Base-by-base conservation (phyloP, 2,329 filamentous ascomycete genomes). In the Chrysosporium keratinophilum region DNA sequence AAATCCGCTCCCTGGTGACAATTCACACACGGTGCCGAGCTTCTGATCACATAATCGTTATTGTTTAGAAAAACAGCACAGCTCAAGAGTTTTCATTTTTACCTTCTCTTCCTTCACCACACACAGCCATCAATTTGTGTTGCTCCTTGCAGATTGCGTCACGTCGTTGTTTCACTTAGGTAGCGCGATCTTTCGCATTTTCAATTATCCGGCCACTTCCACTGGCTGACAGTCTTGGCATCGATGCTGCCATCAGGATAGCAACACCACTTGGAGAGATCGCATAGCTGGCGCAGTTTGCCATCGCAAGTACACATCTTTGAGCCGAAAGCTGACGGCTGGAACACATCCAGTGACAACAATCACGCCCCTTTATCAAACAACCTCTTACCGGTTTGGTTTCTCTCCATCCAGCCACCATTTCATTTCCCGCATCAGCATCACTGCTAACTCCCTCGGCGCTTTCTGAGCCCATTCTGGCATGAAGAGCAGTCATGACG, bases 401-500 rank as follows among this genome's bases (percentile, higher is more conserved):
- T 58, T 54, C 54, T 39, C 50, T 45, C 48, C 33, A 41, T 31
- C 37, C 19, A 35, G 11, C 34, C 12, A 23, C 35, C 20, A 33
- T n/a, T 34, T 23, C 33, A 28, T 35, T 39, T 33, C 39, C 41
- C 19, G 35, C 37, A 34, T 43, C 48, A 45, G 10, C 49, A 28
- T 11, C 14, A 42, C 19, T 41, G 42, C 47, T 42, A 45, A 45
- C 42, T 45, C 41, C 48, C 31, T 54, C 31, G 28, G 53, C 48
- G 48, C 31, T 50, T 20, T 17, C 19, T 19, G 19, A 52, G 17
- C 10, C 39, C 37, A 12, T 46, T 35, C 43, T 54, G 56, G 54
- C 57, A 59, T 61, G 61, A 60, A 61, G 56, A 58, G 56, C 59
- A 56, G 79, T 71, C 65, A 98, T 98, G 93, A 88, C 93, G 64